Evolutionary conservation across 2,329 filamentous ascomycete species (phyloP).

Genomic region (Hysterium pulicare): DNA sequence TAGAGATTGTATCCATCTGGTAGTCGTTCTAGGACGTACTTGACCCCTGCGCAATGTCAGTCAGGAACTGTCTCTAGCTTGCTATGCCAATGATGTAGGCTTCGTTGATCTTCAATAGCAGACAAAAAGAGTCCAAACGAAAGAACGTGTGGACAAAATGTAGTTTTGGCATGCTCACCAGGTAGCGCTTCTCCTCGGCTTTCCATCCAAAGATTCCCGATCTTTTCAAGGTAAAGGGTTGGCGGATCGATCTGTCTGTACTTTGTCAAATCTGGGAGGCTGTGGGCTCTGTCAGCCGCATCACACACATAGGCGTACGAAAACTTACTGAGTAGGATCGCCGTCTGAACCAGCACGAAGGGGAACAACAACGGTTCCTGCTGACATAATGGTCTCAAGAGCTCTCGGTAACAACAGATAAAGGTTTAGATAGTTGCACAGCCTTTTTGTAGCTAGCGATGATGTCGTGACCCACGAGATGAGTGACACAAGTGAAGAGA

Average conservation of each 20-base stretch:
- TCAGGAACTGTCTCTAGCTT: too few species aligned
- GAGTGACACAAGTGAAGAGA: not conserved
- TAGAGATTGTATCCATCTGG: conserved; percentile 55
- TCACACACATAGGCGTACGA: not conserved
- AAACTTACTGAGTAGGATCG: conserved; percentile 23
- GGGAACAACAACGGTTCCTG: conserved; percentile 17
- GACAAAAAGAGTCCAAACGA: not conserved
- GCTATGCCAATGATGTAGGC: too few species aligned
- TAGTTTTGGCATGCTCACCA: conserved; percentile 5
- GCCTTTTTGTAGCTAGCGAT: too few species aligned
- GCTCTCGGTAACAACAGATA: not conserved
- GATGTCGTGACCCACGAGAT: too few species aligned
- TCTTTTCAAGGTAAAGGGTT: conserved; percentile 44
- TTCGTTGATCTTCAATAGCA: too few species aligned
- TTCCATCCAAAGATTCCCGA: conserved; percentile 50
- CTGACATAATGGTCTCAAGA: not conserved
- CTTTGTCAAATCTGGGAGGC: conserved; percentile 10
- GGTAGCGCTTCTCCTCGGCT: conserved; percentile 34
- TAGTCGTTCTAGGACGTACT: conserved; percentile 51
- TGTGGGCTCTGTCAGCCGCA: not conserved
- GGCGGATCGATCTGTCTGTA: conserved; percentile 40
- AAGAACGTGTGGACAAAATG: not conserved
- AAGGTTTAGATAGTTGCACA: not conserved
- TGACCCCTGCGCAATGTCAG: conserved; percentile 20
- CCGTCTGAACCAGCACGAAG: conserved; percentile 32